Evolutionary conservation across 257 asterid genomes (phyloP).

Genomic region (Cinchona pubescens): DNA sequence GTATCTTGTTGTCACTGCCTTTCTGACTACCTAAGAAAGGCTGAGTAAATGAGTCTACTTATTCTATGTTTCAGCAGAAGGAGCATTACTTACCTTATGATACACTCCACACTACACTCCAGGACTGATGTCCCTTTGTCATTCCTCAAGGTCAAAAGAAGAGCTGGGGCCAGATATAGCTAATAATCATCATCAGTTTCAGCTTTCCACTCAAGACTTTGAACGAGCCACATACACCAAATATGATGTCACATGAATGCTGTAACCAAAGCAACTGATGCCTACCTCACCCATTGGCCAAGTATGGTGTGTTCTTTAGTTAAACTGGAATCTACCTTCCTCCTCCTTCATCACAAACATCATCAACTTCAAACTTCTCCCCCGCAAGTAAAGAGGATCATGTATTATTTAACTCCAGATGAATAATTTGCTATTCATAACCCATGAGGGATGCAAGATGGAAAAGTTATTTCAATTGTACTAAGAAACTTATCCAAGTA

Average conservation of each 20-base stretch:
- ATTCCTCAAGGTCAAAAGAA: not conserved
- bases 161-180: not conserved
- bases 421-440: too few relatives aligned
- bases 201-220: not conserved
- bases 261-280: not conserved
- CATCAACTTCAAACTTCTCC: not conserved
- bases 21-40: not conserved
- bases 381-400: not conserved
- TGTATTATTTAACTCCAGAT: too few relatives aligned
- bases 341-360: not conserved
- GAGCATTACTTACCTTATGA: not conserved
- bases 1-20: not conserved
- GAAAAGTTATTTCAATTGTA: too few relatives aligned
- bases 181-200: not conserved
- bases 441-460: too few relatives aligned
- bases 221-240: not conserved
- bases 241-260: not conserved
- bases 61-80: not conserved
- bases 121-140: not conserved
- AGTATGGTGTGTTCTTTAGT: not conserved
- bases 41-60: not conserved
- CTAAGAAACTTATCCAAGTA: not conserved
- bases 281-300: not conserved
- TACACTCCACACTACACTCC: not conserved
- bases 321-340: not conserved